phyloP scores from a whole-genome alignment of 73 alveolate species.

The Tetrahymena malaccensis region DNA sequence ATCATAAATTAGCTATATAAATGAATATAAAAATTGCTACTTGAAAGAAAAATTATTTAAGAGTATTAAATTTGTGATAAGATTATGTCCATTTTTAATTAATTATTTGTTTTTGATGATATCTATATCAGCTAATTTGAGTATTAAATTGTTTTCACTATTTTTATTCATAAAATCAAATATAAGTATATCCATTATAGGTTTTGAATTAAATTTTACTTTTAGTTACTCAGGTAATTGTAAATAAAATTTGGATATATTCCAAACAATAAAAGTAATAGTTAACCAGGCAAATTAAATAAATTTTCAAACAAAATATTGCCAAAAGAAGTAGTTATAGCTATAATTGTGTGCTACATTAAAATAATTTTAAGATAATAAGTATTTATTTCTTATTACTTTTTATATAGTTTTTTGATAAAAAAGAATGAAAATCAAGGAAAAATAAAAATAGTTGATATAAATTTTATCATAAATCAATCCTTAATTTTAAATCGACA shows the following conservation, averaged over 20 bases:
- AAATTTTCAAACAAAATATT: too few species aligned
- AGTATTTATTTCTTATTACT: too few species aligned
- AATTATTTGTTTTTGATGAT: background rate
- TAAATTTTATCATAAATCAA: too few species aligned
- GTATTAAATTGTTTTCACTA: too few species aligned
- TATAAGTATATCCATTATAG: background rate
- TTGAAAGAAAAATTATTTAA: background rate
- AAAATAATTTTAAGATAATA: background rate
- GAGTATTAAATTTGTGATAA: background rate
- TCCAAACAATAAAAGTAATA: background rate
- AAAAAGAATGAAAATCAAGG: too few species aligned
- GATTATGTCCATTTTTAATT: background rate
- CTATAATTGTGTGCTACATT: background rate
- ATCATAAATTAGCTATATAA: too few species aligned
- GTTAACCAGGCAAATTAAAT: background rate
- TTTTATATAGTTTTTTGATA: background rate
- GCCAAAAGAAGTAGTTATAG: background rate
- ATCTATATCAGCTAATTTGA: background rate
- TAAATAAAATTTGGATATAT: background rate
- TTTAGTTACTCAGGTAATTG: background rate
- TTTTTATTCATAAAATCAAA: background rate
- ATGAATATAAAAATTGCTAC: background rate
- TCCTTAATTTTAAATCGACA: background rate
- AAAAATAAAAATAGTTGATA: too few species aligned
- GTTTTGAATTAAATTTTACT: background rate